A percentile compares a stretch with the other conserved stretches of the same genome.
Evolutionary conservation across 768 basidiomycete species (phyloP).

Genomic region (Stropharia rugosoannulata): DNA sequence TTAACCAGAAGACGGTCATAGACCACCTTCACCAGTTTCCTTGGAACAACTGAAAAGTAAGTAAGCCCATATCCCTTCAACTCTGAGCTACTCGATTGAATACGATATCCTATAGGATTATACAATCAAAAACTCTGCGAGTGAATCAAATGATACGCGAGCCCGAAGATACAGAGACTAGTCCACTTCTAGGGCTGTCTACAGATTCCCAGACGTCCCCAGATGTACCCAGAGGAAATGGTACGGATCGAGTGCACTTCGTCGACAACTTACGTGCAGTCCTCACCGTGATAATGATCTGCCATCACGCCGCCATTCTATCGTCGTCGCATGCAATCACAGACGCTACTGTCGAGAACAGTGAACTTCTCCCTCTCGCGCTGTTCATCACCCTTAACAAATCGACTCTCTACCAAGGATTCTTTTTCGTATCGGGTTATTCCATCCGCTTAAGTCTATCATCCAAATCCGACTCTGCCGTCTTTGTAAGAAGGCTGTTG

Average conservation of each 20-base stretch:
- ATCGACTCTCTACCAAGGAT: conserved; percentile 19
- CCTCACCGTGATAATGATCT: conserved; percentile 19
- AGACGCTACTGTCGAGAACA: background rate
- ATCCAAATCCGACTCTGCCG: conserved; percentile 5
- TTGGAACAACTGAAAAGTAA: no score
- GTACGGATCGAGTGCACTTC: conserved; percentile 9
- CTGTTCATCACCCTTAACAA: conserved; percentile 14
- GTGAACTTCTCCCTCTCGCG: conserved; percentile 5
- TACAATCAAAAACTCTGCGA: no score
- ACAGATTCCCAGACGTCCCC: no score
- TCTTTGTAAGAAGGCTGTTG: conserved; percentile 7
- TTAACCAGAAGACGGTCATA: no score
- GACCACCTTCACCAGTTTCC: no score
- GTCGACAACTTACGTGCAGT: conserved; percentile 25
- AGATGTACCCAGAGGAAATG: no score
- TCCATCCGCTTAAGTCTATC: conserved; percentile 16
- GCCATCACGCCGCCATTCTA: conserved; percentile 18
- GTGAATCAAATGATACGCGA: no score
- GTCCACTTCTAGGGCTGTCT: no score
- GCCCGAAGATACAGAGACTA: no score
- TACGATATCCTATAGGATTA: no score
- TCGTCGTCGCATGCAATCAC: conserved; percentile 1
- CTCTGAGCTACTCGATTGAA: no score
- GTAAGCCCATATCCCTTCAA: no score
- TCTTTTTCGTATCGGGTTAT: conserved; percentile 26